Evolutionary conservation across 2,329 filamentous ascomycete species (phyloP).

Genomic region (Aspergillus sclerotialis): DNA sequence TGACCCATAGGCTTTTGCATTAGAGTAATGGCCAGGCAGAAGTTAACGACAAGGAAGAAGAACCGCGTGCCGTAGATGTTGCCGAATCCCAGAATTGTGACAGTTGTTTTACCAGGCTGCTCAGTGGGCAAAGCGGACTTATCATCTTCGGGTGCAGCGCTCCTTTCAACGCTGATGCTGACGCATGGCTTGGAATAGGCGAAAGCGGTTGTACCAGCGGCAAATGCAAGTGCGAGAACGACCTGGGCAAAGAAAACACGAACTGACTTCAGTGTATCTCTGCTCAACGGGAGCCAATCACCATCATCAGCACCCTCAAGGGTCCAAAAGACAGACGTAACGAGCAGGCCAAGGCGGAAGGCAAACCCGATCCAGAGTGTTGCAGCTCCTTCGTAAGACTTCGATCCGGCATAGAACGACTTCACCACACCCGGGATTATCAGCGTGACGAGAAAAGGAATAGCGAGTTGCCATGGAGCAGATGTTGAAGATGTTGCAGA

Average conservation of each 20-base stretch:
- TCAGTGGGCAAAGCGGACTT: conserved; percentile 33
- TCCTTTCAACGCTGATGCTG: conserved; percentile 55
- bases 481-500: conserved; percentile 89
- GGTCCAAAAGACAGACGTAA: conserved; percentile 78
- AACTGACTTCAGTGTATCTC: conserved; percentile 60
- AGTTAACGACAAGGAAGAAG: conserved; percentile 72
- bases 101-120: conserved; percentile 37
- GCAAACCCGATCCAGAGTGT: conserved; percentile 76
- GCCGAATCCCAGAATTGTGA: conserved; percentile 82
- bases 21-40: conserved; percentile 68
- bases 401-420: conserved; percentile 72
- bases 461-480: conserved; percentile 76
- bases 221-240: conserved; percentile 70
- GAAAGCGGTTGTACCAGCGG: conserved; percentile 78
- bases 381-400: conserved; percentile 81
- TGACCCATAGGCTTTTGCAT: conserved; percentile 93
- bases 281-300: conserved; percentile 64
- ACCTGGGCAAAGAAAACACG: conserved; percentile 74
- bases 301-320: conserved; percentile 80
- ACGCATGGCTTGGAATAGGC: conserved; percentile 80
- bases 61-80: conserved; percentile 92
- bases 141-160: conserved; percentile 15
- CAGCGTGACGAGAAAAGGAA: conserved; percentile 69
- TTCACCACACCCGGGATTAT: conserved; percentile 72
- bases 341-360: conserved; percentile 67